A percentile compares a stretch with the other conserved stretches of the same genome.
Conservation (phyloP, 441 rosid genomes). For the Jatropha multifida region DNA sequence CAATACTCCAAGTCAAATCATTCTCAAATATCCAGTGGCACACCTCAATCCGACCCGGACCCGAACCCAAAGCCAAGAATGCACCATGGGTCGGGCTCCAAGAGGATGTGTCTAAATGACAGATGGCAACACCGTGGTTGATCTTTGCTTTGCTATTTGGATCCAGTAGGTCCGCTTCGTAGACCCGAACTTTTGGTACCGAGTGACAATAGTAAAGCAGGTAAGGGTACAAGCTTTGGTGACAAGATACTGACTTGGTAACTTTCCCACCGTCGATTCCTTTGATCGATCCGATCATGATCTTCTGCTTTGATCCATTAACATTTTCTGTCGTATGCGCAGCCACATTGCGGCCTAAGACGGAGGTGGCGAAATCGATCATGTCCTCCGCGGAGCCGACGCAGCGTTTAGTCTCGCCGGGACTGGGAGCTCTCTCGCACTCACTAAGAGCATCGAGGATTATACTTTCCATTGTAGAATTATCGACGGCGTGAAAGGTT, state of each 20-base stretch:
- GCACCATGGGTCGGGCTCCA: constrained; percentile 95
- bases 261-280: constrained; percentile 81
- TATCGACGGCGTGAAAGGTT: constrained; percentile 71
- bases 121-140: constrained; percentile 86
- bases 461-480: constrained; percentile 65
- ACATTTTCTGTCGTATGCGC: constrained; percentile 67
- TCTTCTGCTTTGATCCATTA: constrained; percentile 56
- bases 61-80: constrained; percentile 70
- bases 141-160: constrained; percentile 49
- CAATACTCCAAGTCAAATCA: constrained; percentile 85
- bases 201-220: constrained; percentile 93
- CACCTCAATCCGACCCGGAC: constrained; percentile 83
- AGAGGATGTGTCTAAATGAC: constrained; percentile 87
- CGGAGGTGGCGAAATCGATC: constrained; percentile 85
- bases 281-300: constrained; percentile 64
- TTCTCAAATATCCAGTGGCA: constrained; percentile 98
- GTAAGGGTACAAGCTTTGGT: constrained; percentile 88
- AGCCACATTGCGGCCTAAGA: constrained; percentile 66
- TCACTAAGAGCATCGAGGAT: constrained; percentile 63
- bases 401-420: constrained; percentile 90
- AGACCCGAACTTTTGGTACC: constrained; percentile 92
- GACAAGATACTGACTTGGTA: constrained; percentile 92
- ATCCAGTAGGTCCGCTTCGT: constrained; percentile 78
- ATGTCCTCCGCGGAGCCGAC: constrained; percentile 86
- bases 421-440: constrained; percentile 80